Conservation (phyloP, 2,329 filamentous ascomycete species). For the Cercospora zeina region DNA sequence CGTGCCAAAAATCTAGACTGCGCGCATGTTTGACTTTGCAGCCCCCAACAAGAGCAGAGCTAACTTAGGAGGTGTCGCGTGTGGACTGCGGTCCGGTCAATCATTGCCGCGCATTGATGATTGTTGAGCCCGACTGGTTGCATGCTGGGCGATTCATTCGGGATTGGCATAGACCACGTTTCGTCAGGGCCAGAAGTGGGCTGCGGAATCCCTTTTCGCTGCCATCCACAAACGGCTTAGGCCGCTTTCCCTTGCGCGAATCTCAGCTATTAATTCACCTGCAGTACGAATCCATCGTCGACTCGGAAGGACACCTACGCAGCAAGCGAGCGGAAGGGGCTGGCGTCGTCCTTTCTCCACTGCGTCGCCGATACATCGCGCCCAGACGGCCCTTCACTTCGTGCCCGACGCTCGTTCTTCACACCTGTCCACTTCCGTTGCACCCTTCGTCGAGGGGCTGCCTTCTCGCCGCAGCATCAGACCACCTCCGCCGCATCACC, state of each 20-base stretch:
- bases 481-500: conserved; percentile 15
- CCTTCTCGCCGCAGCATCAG: conserved; percentile 7
- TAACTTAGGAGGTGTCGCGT: no score
- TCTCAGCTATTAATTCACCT: conserved; percentile 10
- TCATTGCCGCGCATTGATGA: not conserved
- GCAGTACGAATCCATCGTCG: conserved; percentile 9
- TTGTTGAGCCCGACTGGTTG: not conserved
- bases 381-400: not conserved
- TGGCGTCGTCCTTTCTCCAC: conserved; percentile 8
- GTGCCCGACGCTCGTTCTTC: conserved; percentile 2
- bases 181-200: not conserved
- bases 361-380: conserved; percentile 3
- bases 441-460: conserved; percentile 6
- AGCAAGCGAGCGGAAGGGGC: conserved; percentile 3
- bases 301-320: conserved; percentile 7
- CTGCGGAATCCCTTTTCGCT: conserved; percentile 4
- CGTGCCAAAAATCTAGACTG: not conserved
- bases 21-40: not conserved
- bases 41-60: not conserved
- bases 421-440: not conserved
- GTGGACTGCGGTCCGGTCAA: conserved; percentile 9
- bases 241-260: conserved; percentile 8
- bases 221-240: conserved; percentile 5
- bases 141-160: not conserved
- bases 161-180: conserved; percentile 6